Evolutionary conservation across 2,329 filamentous ascomycete genomes (phyloP).

Genomic region (Cladorrhinum sp.): DNA sequence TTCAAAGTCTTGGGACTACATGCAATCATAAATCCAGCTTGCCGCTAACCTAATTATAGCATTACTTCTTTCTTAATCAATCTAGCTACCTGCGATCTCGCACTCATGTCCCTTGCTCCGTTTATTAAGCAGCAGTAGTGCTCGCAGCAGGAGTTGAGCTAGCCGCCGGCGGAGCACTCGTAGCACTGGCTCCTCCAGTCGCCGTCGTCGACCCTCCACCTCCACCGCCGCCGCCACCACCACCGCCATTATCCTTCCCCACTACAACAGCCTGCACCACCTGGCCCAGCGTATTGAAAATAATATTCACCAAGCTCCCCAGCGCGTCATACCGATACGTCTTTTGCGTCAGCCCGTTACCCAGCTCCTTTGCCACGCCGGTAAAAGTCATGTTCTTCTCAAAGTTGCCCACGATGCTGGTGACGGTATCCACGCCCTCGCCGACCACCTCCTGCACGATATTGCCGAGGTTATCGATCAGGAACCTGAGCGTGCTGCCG

Average conservation of each 20-base stretch:
- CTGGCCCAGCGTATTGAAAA: constrained; percentile 54
- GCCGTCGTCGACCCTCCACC: constrained; percentile 7
- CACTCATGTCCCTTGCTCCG: too few relatives aligned
- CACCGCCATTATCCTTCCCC: constrained; percentile 21
- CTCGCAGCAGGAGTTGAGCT: not conserved
- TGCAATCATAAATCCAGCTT: too few relatives aligned
- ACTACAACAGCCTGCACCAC: constrained; percentile 48
- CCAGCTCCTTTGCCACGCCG: constrained; percentile 35
- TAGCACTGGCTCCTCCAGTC: not conserved
- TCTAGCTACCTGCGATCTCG: too few relatives aligned
- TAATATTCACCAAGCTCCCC: constrained; percentile 51
- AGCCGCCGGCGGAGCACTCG: not conserved
- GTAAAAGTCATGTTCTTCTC: constrained; percentile 56
- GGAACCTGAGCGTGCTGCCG: constrained; percentile 51
- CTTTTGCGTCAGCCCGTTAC: constrained; percentile 44
- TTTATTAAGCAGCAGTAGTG: too few relatives aligned
- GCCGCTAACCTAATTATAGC: too few relatives aligned
- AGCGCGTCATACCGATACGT: constrained; percentile 51
- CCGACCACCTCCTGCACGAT: constrained; percentile 58
- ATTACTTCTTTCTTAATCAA: too few relatives aligned
- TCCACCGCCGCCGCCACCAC: constrained; percentile 10
- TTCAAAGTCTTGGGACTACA: too few relatives aligned
- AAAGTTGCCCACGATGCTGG: constrained; percentile 57
- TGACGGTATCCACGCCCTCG: constrained; percentile 42
- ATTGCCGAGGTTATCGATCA: constrained; percentile 61